These are phyloP conservation scores for Daedaleopsis sinensis DNA, from an alignment of 768 basidiomycete genomes.

Conservation along the genomic window DNA sequence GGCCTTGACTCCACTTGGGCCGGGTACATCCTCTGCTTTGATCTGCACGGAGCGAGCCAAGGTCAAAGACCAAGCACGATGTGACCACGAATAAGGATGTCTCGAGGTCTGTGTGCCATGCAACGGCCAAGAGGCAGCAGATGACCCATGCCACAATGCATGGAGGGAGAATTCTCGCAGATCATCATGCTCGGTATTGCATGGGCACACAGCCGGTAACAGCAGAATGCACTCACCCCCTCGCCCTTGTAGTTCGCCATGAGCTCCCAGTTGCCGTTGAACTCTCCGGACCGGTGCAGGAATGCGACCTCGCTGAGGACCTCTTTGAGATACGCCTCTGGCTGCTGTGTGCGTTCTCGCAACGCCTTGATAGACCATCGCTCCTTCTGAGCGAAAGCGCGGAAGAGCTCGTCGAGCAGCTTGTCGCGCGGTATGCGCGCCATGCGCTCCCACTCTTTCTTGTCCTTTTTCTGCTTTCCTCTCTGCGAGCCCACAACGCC, in stretches of 20 bases:
- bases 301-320: conserved; percentile 75
- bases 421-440: conserved; percentile 91
- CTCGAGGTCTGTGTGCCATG: background rate
- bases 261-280: conserved; percentile 80
- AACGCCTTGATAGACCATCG: conserved; percentile 81
- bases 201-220: background rate
- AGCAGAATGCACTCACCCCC: conserved; percentile 44
- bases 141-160: no score
- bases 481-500: conserved; percentile 41
- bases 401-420: conserved; percentile 81
- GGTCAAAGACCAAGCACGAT: background rate
- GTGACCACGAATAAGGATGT: background rate
- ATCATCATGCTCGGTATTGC: background rate
- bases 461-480: conserved; percentile 66
- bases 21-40: conserved; percentile 37
- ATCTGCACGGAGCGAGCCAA: conserved; percentile 22
- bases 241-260: conserved; percentile 71
- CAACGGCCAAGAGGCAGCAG: no score
- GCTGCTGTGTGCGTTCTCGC: conserved; percentile 82
- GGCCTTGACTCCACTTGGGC: conserved; percentile 22
- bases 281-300: conserved; percentile 79
- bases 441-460: conserved; percentile 83
- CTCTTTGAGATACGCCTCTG: conserved; percentile 86
- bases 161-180: no score
- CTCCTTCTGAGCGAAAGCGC: conserved; percentile 69